Evolutionary conservation across 2,329 filamentous ascomycete species (phyloP).

Genomic region (Monosporascus sp.): DNA sequence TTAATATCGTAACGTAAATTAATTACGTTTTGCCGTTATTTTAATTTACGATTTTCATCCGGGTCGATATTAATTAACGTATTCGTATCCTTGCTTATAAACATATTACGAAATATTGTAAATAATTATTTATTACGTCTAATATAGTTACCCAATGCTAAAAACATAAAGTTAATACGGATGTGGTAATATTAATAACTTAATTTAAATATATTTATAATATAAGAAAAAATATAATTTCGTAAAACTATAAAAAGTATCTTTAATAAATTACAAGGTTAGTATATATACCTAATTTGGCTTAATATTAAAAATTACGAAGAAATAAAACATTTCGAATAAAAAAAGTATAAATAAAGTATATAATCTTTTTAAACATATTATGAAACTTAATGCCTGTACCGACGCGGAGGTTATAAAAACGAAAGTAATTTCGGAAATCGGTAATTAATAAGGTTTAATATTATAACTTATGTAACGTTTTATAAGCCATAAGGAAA

Average conservation of each 20-base stretch:
- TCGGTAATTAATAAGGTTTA: neutral
- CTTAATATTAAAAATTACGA: too few species aligned
- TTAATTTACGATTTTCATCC: neutral
- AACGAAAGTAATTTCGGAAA: neutral
- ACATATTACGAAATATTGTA: neutral
- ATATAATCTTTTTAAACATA: neutral
- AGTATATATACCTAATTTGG: too few species aligned
- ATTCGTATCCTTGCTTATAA: neutral
- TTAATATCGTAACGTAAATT: neutral
- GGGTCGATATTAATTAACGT: neutral
- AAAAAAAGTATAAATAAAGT: neutral
- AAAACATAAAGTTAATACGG: neutral
- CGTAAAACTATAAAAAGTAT: neutral
- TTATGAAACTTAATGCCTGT: neutral
- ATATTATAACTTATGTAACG: neutral
- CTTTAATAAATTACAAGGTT: neutral
- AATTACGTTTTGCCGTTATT: neutral
- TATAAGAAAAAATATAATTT: neutral
- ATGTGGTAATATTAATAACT: neutral
- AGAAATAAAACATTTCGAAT: neutral
- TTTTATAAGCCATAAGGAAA: neutral
- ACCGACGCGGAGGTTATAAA: neutral
- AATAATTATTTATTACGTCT: too few species aligned
- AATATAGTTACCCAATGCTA: neutral
- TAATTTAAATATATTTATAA: neutral